Evolutionary conservation across 2,329 filamentous ascomycete species (phyloP), one percentile per base, ranked within the genome.

Genomic region (Coccinonectria pachysandricola): DNA sequence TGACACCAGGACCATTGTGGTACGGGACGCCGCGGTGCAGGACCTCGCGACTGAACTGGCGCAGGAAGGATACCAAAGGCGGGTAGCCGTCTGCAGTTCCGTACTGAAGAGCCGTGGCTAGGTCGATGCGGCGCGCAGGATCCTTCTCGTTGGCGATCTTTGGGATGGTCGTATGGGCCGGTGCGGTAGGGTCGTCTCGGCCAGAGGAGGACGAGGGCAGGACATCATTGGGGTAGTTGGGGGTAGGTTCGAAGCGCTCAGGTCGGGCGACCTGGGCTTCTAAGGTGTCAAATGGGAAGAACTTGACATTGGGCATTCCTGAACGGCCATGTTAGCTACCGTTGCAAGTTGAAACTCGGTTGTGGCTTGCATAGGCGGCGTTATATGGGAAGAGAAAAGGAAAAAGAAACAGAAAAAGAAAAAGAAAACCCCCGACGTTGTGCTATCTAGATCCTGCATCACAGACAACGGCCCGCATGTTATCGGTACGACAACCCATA

Each of bases 241-340:
- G 36, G 20, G 11, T 28, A 18, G 20, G 37, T 12, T 7, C 65
- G 66, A 81, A 91, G 53, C 86, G 72, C 37, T 79, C 64, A 6
- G 84, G 77, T 35, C 72, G 70, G 16, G 84, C 83, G 35, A 79
- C 73, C 39, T 79, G 75, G 20, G 86, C 83, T 56, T 93, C 84
- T 36, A 95, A 73, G 1, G 85, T 91, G 45, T 95, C 86, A 55
- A 81, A 94, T 7, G 87, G 87, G 48, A 95, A 95, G 58, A 84
- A 84, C 31, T 70, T 69, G 19, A 78, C 65, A 53, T 91, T 79
- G 10, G 87, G 87, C 12, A 93, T 70, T 34, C 84, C 83, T 87
- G 37, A 3, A 15, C 12, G 12, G 14, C 19, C 22, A 20, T 24
- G 22, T 44, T 24, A 46, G 39, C 18, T n/a, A n/a, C n/a, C n/a